These are phyloP conservation scores for Plasmopara halstedii DNA, from an alignment of 352 stramenopile genomes.

Conservation along the genomic window DNA sequence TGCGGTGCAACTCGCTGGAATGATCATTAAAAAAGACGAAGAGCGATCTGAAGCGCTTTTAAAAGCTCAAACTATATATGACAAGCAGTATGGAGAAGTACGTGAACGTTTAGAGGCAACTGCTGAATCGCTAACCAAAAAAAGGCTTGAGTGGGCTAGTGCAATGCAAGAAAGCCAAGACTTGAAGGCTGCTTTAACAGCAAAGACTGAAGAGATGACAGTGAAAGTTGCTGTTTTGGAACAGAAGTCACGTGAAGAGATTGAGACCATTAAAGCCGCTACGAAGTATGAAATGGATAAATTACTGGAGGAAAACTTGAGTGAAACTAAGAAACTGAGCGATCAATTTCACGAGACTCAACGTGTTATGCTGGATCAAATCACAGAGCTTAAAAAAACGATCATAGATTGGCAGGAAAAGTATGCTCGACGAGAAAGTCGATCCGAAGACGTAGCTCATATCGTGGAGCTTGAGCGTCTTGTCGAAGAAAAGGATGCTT, in stretches of 20 bases:
- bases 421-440: conserved; percentile 54
- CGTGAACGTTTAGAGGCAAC: conserved; percentile 16
- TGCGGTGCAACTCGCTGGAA: conserved; percentile 21
- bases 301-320: conserved; percentile 56
- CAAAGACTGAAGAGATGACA: conserved; percentile 25
- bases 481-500: conserved; percentile 59
- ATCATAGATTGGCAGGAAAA: conserved; percentile 50
- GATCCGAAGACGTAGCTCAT: conserved; percentile 67
- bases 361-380: conserved; percentile 45
- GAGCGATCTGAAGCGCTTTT: conserved; percentile 24
- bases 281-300: conserved; percentile 63
- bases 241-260: conserved; percentile 29
- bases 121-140: conserved; percentile 19
- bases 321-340: conserved; percentile 54
- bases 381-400: conserved; percentile 28
- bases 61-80: conserved; percentile 21
- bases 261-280: conserved; percentile 47
- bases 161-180: conserved; percentile 24
- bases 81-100: conserved; percentile 20
- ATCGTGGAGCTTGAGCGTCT: conserved; percentile 65
- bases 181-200: conserved; percentile 21
- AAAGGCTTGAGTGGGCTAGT: conserved; percentile 24
- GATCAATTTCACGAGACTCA: conserved; percentile 66
- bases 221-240: conserved; percentile 31
- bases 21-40: conserved; percentile 32